Conservation (phyloP, 805 yeast genomes). For the Citeromyces matritensis region DNA sequence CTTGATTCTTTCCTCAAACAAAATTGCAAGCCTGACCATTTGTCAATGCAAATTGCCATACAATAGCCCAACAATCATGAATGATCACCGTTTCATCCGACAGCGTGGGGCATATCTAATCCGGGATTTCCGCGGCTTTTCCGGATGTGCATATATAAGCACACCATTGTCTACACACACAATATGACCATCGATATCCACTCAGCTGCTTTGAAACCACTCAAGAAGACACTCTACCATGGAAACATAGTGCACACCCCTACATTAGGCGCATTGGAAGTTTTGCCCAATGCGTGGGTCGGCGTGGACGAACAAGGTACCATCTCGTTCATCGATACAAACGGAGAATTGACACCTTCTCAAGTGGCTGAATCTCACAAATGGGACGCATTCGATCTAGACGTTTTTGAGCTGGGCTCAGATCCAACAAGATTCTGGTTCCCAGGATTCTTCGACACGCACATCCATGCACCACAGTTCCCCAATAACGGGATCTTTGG, state of each 20-base stretch:
- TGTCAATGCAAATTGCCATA: too few relatives aligned
- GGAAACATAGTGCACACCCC: constrained; percentile 75
- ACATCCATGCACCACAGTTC: constrained; percentile 74
- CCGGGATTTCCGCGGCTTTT: too few relatives aligned
- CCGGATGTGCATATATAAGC: too few relatives aligned
- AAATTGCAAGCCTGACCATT: too few relatives aligned
- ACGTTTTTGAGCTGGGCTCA: constrained; percentile 16
- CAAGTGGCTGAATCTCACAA: not conserved
- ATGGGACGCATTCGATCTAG: constrained; percentile 9
- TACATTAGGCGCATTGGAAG: constrained; percentile 34
- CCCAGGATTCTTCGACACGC: constrained; percentile 77
- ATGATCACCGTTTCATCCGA: too few relatives aligned
- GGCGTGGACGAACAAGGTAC: constrained; percentile 49
- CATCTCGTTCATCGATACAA: constrained; percentile 23
- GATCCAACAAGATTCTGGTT: constrained; percentile 43
- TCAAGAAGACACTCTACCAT: constrained; percentile 26
- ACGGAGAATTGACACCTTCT: constrained; percentile 6
- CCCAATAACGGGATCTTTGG: constrained; percentile 80
- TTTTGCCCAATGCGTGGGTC: constrained; percentile 36
- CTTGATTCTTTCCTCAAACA: too few relatives aligned
- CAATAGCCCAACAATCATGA: too few relatives aligned
- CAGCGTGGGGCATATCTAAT: too few relatives aligned
- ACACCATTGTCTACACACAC: too few relatives aligned
- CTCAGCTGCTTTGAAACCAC: not conserved
- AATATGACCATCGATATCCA: not conserved